Evolutionary conservation across 2,329 filamentous ascomycete species (phyloP).

Genomic region (Aspergillus novofumigatus): DNA sequence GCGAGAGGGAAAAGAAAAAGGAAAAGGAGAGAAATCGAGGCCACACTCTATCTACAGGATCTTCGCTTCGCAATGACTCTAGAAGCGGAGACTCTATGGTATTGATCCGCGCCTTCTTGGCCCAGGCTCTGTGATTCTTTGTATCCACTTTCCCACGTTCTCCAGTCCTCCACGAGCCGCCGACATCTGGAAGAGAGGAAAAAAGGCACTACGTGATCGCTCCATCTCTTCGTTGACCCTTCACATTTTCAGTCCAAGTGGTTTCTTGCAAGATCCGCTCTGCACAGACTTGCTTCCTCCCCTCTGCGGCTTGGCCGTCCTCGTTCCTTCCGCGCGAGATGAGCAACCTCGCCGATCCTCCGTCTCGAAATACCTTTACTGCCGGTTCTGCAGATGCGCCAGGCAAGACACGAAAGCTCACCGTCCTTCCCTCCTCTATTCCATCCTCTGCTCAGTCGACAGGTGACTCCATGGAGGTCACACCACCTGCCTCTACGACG

Average conservation of each 20-base stretch:
- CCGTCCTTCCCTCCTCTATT: slow-evolving; percentile 48
- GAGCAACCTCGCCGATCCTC: slow-evolving; percentile 40
- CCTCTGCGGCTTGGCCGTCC: slow-evolving; percentile 13
- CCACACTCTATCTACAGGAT: slow-evolving; percentile 7
- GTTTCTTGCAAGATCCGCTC: neutral
- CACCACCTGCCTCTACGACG: slow-evolving; percentile 43
- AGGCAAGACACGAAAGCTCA: slow-evolving; percentile 48
- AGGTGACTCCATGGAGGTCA: slow-evolving; percentile 54
- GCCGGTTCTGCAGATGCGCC: slow-evolving; percentile 37
- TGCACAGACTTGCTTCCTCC: slow-evolving; percentile 7
- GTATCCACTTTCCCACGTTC: slow-evolving; percentile 23
- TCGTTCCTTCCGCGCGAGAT: slow-evolving; percentile 26
- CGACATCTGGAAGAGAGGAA: slow-evolving; percentile 11
- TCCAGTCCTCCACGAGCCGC: slow-evolving; percentile 19
- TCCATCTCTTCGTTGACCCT: slow-evolving; percentile 8
- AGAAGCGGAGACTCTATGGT: slow-evolving; percentile 21
- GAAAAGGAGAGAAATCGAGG: neutral
- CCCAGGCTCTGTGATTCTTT: slow-evolving; percentile 19
- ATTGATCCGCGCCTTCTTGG: slow-evolving; percentile 29
- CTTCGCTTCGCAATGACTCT: slow-evolving; percentile 26
- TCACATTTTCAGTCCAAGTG: slow-evolving; percentile 4
- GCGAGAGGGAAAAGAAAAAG: neutral
- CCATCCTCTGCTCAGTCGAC: slow-evolving; percentile 39
- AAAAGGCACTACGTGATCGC: slow-evolving; percentile 6
- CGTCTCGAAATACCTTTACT: slow-evolving; percentile 43